Evolutionary conservation across 2,329 filamentous ascomycete species (phyloP).

Genomic region (Fusarium nanum): DNA sequence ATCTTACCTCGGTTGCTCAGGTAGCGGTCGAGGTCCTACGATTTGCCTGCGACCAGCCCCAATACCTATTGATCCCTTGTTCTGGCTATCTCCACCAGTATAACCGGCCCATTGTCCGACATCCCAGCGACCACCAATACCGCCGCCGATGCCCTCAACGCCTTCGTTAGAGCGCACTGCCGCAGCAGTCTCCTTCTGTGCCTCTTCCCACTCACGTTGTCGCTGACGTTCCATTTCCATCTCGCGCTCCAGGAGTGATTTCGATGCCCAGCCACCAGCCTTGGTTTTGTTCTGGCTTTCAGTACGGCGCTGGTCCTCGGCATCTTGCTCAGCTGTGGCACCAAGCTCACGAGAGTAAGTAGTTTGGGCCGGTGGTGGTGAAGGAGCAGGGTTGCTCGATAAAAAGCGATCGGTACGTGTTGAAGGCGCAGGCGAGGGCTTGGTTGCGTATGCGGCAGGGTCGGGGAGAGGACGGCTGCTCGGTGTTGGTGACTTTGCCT

Average conservation of each 20-base stretch:
- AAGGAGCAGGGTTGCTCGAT: conserved; percentile 64
- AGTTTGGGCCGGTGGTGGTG: conserved; percentile 54
- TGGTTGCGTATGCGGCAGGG: conserved; percentile 34
- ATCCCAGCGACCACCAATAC: conserved; percentile 77
- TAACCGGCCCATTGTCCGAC: conserved; percentile 80
- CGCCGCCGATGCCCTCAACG: conserved; percentile 73
- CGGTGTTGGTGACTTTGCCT: conserved; percentile 16
- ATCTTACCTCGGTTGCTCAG: conserved; percentile 52
- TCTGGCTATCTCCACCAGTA: conserved; percentile 80
- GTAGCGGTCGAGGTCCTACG: conserved; percentile 78
- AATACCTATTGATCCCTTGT: conserved; percentile 72
- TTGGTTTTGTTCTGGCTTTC: conserved; percentile 71
- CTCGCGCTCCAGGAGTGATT: conserved; percentile 80
- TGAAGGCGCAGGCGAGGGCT: conserved; percentile 37
- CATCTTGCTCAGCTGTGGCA: conserved; percentile 70
- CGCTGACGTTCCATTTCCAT: conserved; percentile 83
- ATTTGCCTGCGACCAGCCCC: conserved; percentile 80
- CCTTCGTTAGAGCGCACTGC: conserved; percentile 63
- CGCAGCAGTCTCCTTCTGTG: conserved; percentile 72
- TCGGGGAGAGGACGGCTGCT: conserved; percentile 41
- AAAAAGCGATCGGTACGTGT: conserved; percentile 70
- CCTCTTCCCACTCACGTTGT: conserved; percentile 83
- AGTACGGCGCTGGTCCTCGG: conserved; percentile 69
- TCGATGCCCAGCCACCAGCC: conserved; percentile 71
- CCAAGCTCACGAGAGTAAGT: conserved; percentile 67